phyloP scores from a whole-genome alignment of 2,329 filamentous ascomycete genomes.

The Bipolaris zeicola region DNA sequence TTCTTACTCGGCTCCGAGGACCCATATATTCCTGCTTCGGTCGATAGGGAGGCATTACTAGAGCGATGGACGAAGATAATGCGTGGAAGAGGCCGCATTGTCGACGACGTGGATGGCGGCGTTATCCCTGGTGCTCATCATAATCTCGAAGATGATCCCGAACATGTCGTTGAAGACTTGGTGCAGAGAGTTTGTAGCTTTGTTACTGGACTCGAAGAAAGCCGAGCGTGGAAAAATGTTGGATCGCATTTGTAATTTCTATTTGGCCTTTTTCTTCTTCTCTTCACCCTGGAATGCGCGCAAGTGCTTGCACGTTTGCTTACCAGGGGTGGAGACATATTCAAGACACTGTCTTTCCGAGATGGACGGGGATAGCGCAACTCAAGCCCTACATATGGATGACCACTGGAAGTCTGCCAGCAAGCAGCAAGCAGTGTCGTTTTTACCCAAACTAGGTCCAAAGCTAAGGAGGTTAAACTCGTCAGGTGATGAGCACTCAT shows the following conservation, averaged over 20 bases:
- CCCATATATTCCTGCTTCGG: slow-evolving; percentile 63
- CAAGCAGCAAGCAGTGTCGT: background rate
- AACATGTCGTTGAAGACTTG: slow-evolving; percentile 56
- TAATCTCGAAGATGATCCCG: slow-evolving; percentile 56
- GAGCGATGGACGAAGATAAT: slow-evolving; percentile 60
- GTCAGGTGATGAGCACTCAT: background rate
- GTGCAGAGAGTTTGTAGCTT: slow-evolving; percentile 59
- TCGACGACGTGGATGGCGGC: slow-evolving; percentile 57
- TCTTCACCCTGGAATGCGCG: background rate
- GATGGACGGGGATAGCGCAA: background rate
- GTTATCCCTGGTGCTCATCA: slow-evolving; percentile 58
- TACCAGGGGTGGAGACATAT: no score
- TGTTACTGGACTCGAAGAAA: slow-evolving; percentile 38
- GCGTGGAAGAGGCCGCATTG: slow-evolving; percentile 51
- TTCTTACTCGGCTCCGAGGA: slow-evolving; percentile 70
- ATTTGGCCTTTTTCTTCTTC: no score
- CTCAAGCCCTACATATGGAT: background rate
- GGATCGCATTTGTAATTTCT: background rate
- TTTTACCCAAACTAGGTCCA: background rate
- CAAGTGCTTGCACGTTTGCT: background rate
- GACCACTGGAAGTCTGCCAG: background rate
- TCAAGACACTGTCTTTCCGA: background rate
- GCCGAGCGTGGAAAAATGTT: slow-evolving; percentile 1
- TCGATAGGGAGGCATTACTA: slow-evolving; percentile 65
- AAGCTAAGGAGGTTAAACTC: background rate